Base-by-base conservation (phyloP, 495 filamentous ascomycete species). In the Aspergillus asperescens region DNA sequence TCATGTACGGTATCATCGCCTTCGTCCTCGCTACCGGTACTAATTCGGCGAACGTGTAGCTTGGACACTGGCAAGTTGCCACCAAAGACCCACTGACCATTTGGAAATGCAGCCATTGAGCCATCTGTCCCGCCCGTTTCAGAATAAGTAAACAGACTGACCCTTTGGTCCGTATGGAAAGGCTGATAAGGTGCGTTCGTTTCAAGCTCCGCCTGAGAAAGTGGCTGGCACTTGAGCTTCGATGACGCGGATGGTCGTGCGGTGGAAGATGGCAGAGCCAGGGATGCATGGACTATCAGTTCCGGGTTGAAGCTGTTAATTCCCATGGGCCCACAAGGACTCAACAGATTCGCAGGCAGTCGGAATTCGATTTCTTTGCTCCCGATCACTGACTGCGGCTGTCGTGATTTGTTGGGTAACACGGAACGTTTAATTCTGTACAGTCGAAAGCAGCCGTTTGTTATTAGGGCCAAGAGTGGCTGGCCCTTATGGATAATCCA, bases 181-280 rank as follows among this genome's bases (percentile, higher is more conserved):
- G 91, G 89, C 54, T 90, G 88, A 52, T 91, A 95, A 2, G 89
- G 85, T 7, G 88, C 85, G 55, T 89, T 93, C 1, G 90, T 93
- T 64, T 96, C 91, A 54, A 95, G 92, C 71, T 96, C 91, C 2
- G 90, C 87, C 57, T 90, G 85, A 4, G 89, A 89, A 44, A 95
- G 67, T 3, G 78, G 77, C 52, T 81, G 76, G 19, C 67, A 67
- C 32, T 72, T 67, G 15, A 62, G 27, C 44, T 70, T 73, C 7
- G 54, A 57, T 16, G 59, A 45, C 35, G 53, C 52, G 4, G 62
- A 59, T 13, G 66, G 57, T 37, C 74, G 69, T 16, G 62, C 61
- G 39, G 48, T 63, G 13, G 51, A 58, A 1, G 70, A 70, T 10
- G 73, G 70, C 9, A 75, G 40, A n/a, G 65, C 55, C 39, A 73